phyloP scores from a whole-genome alignment of 164 flowering plant genomes.

The Kalanchoe fedtschenkoi region DNA sequence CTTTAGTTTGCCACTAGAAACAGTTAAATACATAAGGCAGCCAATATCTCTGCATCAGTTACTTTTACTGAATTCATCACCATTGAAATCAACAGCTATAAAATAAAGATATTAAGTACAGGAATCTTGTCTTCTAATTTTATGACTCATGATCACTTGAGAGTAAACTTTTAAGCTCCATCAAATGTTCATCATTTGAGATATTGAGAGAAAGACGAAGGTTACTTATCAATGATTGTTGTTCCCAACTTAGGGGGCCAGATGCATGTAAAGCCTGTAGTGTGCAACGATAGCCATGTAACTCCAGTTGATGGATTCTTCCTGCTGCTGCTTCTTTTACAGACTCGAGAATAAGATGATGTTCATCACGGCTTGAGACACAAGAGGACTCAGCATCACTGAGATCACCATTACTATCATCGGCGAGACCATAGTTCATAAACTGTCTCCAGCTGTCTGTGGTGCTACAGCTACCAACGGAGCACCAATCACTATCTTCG shows the following conservation, averaged over 20 bases:
- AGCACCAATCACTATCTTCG: slow-evolving; percentile 39
- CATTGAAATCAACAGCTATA: too few species aligned
- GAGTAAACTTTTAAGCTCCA: slow-evolving; percentile 62
- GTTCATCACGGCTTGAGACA: slow-evolving; percentile 26
- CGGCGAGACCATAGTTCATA: slow-evolving; percentile 17
- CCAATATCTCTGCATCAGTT: too few species aligned
- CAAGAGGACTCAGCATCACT: slow-evolving; percentile 67
- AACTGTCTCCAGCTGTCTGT: slow-evolving; percentile 18
- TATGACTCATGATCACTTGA: slow-evolving; percentile 35
- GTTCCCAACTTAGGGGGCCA: slow-evolving; percentile 95
- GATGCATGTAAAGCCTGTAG: slow-evolving; percentile 77
- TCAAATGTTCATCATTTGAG: slow-evolving; percentile 89
- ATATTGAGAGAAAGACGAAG: slow-evolving; percentile 75
- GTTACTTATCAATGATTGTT: slow-evolving; percentile 68
- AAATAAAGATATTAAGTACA: background rate
- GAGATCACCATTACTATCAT: slow-evolving; percentile 27
- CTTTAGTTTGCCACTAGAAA: slow-evolving; percentile 8
- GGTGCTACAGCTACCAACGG: slow-evolving; percentile 82
- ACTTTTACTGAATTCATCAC: too few species aligned
- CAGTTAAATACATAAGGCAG: too few species aligned
- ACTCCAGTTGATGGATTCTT: slow-evolving; percentile 68
- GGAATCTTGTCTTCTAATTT: slow-evolving; percentile 16
- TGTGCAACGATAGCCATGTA: slow-evolving; percentile 79
- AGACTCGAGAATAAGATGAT: slow-evolving; percentile 13
- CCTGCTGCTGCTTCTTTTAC: slow-evolving; percentile 36